A percentile compares a stretch with the other conserved stretches of the same genome.
Conservation (phyloP, 768 basidiomycete genomes). For the Tricholoma bakamatsutake region DNA sequence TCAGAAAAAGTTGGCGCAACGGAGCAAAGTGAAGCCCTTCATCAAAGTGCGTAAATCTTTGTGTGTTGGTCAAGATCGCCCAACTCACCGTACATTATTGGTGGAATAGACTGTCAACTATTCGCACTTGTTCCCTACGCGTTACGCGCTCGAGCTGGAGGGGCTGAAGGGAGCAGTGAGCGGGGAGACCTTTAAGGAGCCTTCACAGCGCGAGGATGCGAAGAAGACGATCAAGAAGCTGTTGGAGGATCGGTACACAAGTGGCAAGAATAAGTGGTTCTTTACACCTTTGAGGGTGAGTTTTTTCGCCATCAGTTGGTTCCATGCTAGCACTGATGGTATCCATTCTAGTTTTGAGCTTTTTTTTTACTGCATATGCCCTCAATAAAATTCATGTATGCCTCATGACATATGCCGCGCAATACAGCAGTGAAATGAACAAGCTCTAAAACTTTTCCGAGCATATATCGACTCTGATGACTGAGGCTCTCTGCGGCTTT, state of each 20-base stretch:
- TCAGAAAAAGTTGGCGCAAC: conserved; percentile 84
- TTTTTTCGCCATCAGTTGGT: conserved; percentile 1
- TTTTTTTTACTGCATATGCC: conserved; percentile 24
- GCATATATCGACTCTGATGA: background rate
- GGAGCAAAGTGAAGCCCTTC: conserved; percentile 99
- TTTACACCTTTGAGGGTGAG: conserved; percentile 80
- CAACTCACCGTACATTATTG: background rate
- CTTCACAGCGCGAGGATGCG: conserved; percentile 87
- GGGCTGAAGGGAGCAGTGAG: conserved; percentile 82
- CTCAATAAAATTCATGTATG: conserved; percentile 29
- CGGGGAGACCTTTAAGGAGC: conserved; percentile 95
- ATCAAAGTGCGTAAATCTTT: conserved; percentile 72
- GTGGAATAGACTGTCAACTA: conserved; percentile 80
- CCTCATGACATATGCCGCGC: conserved; percentile 27
- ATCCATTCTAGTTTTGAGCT: conserved; percentile 29
- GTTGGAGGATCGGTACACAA: conserved; percentile 90
- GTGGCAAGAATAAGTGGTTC: conserved; percentile 98
- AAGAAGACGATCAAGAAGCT: conserved; percentile 97
- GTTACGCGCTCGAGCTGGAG: conserved; percentile 96
- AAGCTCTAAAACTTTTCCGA: background rate
- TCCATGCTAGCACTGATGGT: conserved; percentile 1
- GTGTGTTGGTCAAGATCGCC: background rate
- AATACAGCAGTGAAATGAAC: conserved; percentile 6
- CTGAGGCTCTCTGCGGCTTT: too few relatives aligned
- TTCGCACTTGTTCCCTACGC: conserved; percentile 98